These are phyloP conservation scores for Ceratobasidium theobromae DNA, from an alignment of 1,284 basidiomycete species.

Conservation along the genomic window DNA sequence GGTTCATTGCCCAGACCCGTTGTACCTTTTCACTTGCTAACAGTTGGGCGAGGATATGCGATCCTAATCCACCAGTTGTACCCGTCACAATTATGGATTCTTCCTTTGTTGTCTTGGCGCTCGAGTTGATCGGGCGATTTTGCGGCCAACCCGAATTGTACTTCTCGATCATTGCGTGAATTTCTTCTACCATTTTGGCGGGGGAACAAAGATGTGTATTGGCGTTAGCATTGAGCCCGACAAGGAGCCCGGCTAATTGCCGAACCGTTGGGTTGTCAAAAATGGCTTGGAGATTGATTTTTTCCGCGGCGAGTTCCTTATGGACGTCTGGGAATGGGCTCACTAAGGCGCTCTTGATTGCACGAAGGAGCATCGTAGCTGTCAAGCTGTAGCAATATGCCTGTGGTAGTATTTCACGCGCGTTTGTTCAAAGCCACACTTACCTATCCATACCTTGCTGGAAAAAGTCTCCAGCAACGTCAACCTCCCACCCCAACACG, in stretches of 20 bases:
- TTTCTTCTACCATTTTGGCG: not conserved
- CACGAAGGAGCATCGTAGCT: not conserved
- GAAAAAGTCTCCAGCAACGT: not conserved
- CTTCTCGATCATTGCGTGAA: not conserved
- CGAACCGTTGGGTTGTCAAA: not conserved
- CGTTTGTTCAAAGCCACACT: not conserved
- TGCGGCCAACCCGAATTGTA: not conserved
- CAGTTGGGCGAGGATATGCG: slow-evolving; percentile 40
- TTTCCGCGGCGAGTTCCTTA: not conserved
- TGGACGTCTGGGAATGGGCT: not conserved
- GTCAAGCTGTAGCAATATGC: not conserved
- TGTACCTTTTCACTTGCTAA: slow-evolving; percentile 29
- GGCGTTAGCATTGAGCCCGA: not conserved
- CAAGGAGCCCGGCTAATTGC: not conserved
- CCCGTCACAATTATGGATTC: slow-evolving; percentile 44
- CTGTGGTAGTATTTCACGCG: not conserved
- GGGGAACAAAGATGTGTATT: not conserved
- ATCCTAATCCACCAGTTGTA: slow-evolving; percentile 44
- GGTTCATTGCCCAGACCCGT: slow-evolving; percentile 33
- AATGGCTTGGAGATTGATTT: not conserved
- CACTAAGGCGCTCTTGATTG: not conserved
- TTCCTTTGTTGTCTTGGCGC: not conserved
- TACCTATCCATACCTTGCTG: slow-evolving; percentile 28
- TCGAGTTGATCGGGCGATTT: not conserved
- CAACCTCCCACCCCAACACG: slow-evolving; percentile 41